Base-by-base conservation (phyloP, 106 monocot genomes). In the Dendrobium huoshanense region DNA sequence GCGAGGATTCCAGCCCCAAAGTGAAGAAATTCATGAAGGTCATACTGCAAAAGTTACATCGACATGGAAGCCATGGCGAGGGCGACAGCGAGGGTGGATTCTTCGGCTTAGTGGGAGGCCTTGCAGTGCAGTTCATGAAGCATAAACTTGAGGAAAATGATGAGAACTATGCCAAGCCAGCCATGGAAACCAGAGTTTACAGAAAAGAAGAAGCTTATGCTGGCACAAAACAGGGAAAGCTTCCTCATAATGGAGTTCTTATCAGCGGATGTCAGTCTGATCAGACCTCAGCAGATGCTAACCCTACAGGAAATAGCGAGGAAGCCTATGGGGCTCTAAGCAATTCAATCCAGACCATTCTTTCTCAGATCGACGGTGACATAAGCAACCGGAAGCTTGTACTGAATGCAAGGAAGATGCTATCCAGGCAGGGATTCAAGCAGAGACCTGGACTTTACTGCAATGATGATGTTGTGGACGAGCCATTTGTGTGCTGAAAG, bases 11-110 rank as follows among this genome's bases (percentile, higher is more conserved):
- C 4, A 97, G 97, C 82, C 97, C 97, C 7, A 94, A 94, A 80
- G 85, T 98, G 47, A 94, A 98, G 89, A 98, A 92, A 51, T 98
- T 98, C 87, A 98, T 94, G 91, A 94, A 94, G 77, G 86, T 92
- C n/a, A 15, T 96, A 7, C 73, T 96, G 78, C 78, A 79, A 75
- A 90, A 94, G 84, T 41, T 86, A 5, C 80, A 84, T 37, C 51
- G 13, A 2, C 51, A 13, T 13, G 81, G 75, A 19, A 41, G 49
- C 56, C 74, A 78, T 2, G 82, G 72, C 13, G 84, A 77, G 5
- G 78, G 81, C 0, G 72, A 37, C 13, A 82, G 88, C 31, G 49
- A 43, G 40, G 90, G 90, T 16, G 88, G 93, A 31, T 73, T 98
- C 75, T 80, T 92, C 92, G 83, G 94, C 25, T 67, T 94, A 72